Base-by-base conservation (phyloP, 495 filamentous ascomycete genomes). In the Trichocladium uniseriatum region DNA sequence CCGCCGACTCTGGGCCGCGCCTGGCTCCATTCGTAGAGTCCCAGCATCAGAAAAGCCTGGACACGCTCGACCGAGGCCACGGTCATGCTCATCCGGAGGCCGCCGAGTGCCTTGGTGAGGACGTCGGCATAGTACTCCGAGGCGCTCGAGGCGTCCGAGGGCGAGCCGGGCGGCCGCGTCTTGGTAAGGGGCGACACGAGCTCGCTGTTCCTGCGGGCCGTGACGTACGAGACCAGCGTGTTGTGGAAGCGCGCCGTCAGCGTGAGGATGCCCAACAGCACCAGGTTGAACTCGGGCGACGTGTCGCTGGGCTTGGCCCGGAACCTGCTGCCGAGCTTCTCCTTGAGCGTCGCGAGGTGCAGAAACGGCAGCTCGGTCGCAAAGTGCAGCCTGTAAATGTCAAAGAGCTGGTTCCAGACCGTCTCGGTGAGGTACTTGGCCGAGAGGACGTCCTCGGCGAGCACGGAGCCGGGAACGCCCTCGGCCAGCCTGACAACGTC, bases 11-110 rank as follows among this genome's bases (percentile, higher is more conserved):
- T 62, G 29, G 71, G 71, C 7, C 53, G 53, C 29, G 77, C 79
- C 70, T 86, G 86, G 24, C 83, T 83, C 87, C 87, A 92, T 58
- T 91, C 87, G 56, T 92, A 86, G 18, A 92, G 71, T 1, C 80
- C 84, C 9, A 95, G 70, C 86, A 94, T 92, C 37, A 92, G 67
- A 16, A 87, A 71, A 4, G 83, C 85, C 57, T 91, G 86, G 3
- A 85, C 80, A 19, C 82, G 75, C 47, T 89, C 80, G 6, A 94
- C 70, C 9, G 74, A 83, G 57, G 58, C 81, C 56, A 44, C 72
- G 48, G 60, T 78, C 72, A 70, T 83, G 56, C 61, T 71, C 53
- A 61, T 75, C 61, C 63, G 71, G 60, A 75, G 69, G 47, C 58
- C 77, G 35, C 78, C 79, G 48, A 87, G 75, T 38, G 79, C 78